Evolutionary conservation across 1,139 yeast species (phyloP).

Genomic region (Meyerozyma sp.): DNA sequence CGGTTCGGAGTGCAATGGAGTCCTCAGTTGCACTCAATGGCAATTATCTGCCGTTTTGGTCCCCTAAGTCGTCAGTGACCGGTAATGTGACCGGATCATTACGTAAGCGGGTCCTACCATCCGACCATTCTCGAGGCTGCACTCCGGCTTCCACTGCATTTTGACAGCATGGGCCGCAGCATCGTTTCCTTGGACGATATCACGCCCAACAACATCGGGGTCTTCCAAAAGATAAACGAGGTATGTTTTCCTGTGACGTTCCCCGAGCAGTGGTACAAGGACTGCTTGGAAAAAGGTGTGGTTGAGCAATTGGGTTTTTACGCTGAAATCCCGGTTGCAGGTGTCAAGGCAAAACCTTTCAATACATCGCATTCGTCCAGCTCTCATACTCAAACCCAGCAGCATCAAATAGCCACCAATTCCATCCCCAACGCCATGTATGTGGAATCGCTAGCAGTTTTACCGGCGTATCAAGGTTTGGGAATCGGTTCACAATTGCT

Average conservation of each 20-base stretch:
- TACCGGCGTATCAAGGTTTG: constrained; percentile 51
- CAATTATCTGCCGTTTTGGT: neutral
- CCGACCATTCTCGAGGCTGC: neutral
- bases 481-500: constrained; percentile 63
- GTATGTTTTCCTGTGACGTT: constrained; percentile 38
- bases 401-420: constrained; percentile 20
- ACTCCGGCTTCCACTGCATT: neutral
- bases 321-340: constrained; percentile 70
- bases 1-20: too few relatives aligned
- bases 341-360: constrained; percentile 48
- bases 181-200: constrained; percentile 49
- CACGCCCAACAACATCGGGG: constrained; percentile 51
- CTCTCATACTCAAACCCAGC: constrained; percentile 20
- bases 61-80: neutral
- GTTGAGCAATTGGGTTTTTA: constrained; percentile 45
- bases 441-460: constrained; percentile 63
- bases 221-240: constrained; percentile 45
- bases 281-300: constrained; percentile 29
- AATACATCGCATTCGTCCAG: constrained; percentile 21
- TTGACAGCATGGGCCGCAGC: constrained; percentile 22
- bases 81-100: neutral
- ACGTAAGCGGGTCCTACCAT: neutral
- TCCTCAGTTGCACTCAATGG: too few relatives aligned
- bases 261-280: constrained; percentile 41
- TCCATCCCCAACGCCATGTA: constrained; percentile 50